Percentiles rank a stretch among this genome's conserved stretches.
These are phyloP conservation scores for Hypoxylon lienhwacheense DNA, from an alignment of 495 filamentous ascomycete genomes.

Conservation along the genomic window DNA sequence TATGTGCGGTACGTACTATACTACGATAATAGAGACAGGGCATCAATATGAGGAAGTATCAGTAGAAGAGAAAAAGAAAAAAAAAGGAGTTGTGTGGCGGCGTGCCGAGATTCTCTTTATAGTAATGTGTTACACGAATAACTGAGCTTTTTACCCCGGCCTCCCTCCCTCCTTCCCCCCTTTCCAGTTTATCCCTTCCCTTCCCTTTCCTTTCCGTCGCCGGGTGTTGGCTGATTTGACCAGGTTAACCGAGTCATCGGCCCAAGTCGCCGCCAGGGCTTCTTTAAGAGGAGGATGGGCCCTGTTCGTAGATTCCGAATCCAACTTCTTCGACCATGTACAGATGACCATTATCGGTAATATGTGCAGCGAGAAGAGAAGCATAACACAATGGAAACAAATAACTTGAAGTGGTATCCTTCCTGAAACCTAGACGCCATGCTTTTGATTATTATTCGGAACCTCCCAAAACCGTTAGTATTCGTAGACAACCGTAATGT, in stretches of 20 bases:
- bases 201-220: slow-evolving; percentile 3
- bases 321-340: slow-evolving; percentile 14
- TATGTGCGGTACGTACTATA: too few species aligned
- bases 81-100: slow-evolving; percentile 11
- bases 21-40: neutral
- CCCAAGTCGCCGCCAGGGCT: slow-evolving; percentile 10
- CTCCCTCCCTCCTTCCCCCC: neutral
- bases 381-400: slow-evolving; percentile 4
- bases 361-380: slow-evolving; percentile 17
- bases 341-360: slow-evolving; percentile 4
- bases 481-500: slow-evolving; percentile 33
- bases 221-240: neutral
- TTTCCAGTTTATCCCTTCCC: neutral
- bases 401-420: slow-evolving; percentile 39
- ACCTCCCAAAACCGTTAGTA: slow-evolving; percentile 24
- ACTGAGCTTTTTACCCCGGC: slow-evolving; percentile 2
- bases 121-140: slow-evolving; percentile 11
- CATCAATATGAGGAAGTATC: neutral
- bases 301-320: too few species aligned
- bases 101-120: slow-evolving; percentile 25
- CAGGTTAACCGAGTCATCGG: too few species aligned
- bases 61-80: neutral
- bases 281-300: too few species aligned
- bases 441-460: slow-evolving; percentile 23
- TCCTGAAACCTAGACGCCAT: slow-evolving; percentile 37